phyloP scores from a whole-genome alignment of 129 eudicot genomes.

The Gnaphalium uliginosum region DNA sequence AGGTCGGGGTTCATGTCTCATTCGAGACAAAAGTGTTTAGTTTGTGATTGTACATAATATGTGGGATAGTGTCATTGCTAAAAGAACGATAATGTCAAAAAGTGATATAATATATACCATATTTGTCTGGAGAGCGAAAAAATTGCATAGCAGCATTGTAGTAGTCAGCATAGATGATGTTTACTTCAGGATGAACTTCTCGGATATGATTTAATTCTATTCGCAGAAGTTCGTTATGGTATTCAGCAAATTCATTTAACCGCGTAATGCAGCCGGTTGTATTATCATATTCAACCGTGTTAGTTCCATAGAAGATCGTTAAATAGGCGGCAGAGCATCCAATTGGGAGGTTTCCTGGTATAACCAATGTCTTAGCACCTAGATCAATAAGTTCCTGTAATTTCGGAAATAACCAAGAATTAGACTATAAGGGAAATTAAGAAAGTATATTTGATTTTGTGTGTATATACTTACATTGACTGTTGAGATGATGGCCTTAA shows the following conservation, averaged over 20 bases:
- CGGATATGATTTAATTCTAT: constrained; percentile 11
- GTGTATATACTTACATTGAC: constrained; percentile 23
- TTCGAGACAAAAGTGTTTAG: too few species aligned
- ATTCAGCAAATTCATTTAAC: constrained; percentile 19
- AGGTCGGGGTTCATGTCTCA: too few species aligned
- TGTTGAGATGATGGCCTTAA: constrained; percentile 20
- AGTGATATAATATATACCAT: constrained; percentile 15
- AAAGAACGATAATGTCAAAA: too few species aligned
- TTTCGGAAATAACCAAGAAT: not conserved
- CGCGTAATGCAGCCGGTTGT: constrained; percentile 29
- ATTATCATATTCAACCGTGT: constrained; percentile 20
- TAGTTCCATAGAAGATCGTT: constrained; percentile 23
- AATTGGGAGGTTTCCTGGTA: constrained; percentile 42
- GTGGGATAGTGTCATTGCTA: not conserved
- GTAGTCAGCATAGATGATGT: constrained; percentile 33
- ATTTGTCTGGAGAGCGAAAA: constrained; percentile 22
- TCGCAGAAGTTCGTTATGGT: constrained; percentile 30
- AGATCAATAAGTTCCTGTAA: constrained; percentile 36
- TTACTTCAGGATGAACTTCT: constrained; percentile 21
- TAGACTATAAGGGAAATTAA: not conserved
- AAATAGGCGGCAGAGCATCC: constrained; percentile 33
- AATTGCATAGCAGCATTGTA: constrained; percentile 39
- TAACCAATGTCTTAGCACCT: constrained; percentile 31
- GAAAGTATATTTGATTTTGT: not conserved
- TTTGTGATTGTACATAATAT: not conserved